Base-by-base conservation (phyloP, 2,329 filamentous ascomycete species). In the Thielaviopsis populi region DNA sequence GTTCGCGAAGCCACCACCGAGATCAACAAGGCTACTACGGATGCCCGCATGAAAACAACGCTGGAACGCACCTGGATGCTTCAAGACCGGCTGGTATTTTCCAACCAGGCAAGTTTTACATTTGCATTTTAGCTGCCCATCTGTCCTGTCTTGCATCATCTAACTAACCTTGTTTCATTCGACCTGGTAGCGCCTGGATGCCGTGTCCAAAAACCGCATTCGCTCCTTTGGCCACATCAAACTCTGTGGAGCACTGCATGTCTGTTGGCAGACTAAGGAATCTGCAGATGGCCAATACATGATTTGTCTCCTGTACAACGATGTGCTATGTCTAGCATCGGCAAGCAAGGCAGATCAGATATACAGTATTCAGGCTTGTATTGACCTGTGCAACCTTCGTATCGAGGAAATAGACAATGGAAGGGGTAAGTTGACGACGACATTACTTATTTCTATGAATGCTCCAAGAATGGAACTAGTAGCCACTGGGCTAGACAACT, bases 51-150 rank as follows among this genome's bases (percentile, higher is more conserved):
- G 68, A 86, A 86, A 69, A 80, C 79, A 19, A 80, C 83, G 0
- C 82, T 96, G 63, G 85, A 92, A 69, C 91, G 86, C 68, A 95
- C 91, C 0, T 91, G 91, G 83, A 75, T 89, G 22, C 77, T 99
- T 15, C 91, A 95, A 73, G 87, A 92, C 69, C 85, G 89, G 41
- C 79, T 97, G 10, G 78, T 81, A 0, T 91, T 95, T 70, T 80
- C 85, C 1, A 80, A 87, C 67, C 82, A 87, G 72, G 88, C 19
- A 58, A 58, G 22, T 41, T 54, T 62, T 15, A 2, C 54, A 46
- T 19, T 27, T 33, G 5, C 5, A 33, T n/a, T 8, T 15, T 10
- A 19, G 13, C 42, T 59, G 41, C 19, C n/a, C 22, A 24, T 42
- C 37, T 11, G 42, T 61, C 24, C 7, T 54, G 30, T 30, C 46